Evolutionary conservation across 441 rosid genomes (phyloP).

Genomic region (Metrosideros polymorpha): DNA sequence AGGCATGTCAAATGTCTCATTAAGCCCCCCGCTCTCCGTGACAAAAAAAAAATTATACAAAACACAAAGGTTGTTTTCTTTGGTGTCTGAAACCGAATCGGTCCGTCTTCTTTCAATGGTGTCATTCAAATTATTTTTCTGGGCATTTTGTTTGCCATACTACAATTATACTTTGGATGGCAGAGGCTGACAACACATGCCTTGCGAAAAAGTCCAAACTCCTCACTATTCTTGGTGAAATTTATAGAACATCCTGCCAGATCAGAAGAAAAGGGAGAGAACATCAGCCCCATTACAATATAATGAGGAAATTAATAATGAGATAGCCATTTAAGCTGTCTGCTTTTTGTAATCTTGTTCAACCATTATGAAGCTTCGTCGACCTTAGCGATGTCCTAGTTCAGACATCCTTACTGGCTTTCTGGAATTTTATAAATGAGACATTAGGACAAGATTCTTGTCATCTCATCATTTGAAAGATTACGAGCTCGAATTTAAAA

Average conservation of each 20-base stretch:
- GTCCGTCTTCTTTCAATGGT: not conserved
- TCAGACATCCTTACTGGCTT: slow-evolving; percentile 12
- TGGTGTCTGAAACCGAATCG: not conserved
- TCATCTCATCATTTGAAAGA: not conserved
- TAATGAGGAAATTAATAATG: not conserved
- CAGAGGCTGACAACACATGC: not conserved
- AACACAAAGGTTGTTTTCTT: not conserved
- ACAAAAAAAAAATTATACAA: not conserved
- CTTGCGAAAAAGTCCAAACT: not conserved
- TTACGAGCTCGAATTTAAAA: not conserved
- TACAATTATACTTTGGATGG: not conserved
- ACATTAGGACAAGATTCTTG: not conserved
- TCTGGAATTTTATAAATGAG: not conserved
- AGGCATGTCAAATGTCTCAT: not conserved
- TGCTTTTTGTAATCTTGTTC: slow-evolving; percentile 2
- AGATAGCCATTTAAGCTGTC: not conserved
- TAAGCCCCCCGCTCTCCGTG: not conserved
- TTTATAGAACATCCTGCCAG: not conserved
- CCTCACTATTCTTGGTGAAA: not conserved
- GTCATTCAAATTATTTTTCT: not conserved
- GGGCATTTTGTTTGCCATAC: not conserved
- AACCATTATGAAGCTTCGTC: slow-evolving; percentile 12
- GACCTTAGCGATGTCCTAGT: slow-evolving; percentile 11
- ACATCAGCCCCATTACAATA: not conserved
- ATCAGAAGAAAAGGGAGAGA: not conserved